Percentiles rank a stretch among this genome's conserved stretches.
phyloP scores from a whole-genome alignment of 257 asterid species.

The Nicotiana undulata region DNA sequence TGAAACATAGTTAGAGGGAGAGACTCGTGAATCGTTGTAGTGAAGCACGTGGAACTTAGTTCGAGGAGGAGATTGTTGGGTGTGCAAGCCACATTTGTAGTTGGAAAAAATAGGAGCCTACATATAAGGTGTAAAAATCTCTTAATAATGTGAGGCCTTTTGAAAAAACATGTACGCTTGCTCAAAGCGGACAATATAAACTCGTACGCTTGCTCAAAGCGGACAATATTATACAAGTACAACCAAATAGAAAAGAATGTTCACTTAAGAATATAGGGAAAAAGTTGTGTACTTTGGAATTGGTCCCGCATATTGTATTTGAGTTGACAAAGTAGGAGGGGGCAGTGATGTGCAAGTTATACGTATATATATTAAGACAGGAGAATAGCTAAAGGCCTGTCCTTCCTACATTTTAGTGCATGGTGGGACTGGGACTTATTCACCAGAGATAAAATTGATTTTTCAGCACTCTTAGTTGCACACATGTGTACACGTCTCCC shows the following conservation, averaged over 20 bases:
- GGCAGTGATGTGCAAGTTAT: neutral
- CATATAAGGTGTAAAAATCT: no score
- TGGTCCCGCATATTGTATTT: neutral
- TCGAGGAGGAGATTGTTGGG: no score
- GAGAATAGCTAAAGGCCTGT: neutral
- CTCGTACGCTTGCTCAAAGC: no score
- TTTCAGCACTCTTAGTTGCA: neutral
- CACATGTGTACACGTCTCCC: neutral
- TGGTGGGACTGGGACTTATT: neutral
- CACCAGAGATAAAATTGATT: neutral
- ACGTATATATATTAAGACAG: neutral
- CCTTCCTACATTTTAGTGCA: neutral
- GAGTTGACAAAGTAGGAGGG: neutral
- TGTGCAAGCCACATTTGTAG: no score
- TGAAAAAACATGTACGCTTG: no score
- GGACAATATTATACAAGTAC: no score
- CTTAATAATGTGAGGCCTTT: no score
- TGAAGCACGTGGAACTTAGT: no score
- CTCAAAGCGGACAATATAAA: no score
- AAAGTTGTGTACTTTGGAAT: neutral
- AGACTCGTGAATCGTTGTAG: no score
- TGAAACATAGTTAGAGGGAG: no score
- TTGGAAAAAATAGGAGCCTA: no score
- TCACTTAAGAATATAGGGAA: neutral
- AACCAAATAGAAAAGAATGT: neutral